A percentile compares a stretch with the other conserved stretches of the same genome.
Conservation (phyloP, 2,329 filamentous ascomycete genomes). For the Ophiostoma ips region DNA sequence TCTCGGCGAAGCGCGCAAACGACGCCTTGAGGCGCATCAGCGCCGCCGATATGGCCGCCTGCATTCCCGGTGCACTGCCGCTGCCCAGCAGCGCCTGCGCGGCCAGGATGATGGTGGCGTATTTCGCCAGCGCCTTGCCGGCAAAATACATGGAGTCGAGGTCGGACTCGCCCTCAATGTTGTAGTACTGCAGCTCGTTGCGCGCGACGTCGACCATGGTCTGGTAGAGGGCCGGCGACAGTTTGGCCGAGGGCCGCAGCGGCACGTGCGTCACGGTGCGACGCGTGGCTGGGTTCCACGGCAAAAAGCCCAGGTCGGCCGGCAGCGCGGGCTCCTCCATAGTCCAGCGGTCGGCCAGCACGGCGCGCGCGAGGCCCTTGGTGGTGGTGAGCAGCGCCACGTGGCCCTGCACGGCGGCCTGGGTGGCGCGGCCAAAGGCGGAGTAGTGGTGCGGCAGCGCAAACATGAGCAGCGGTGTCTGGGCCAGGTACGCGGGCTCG, state of each 20-base stretch:
- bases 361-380: slow-evolving; percentile 64
- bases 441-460: slow-evolving; percentile 74
- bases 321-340: slow-evolving; percentile 63
- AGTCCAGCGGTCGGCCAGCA: slow-evolving; percentile 61
- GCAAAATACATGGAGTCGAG: slow-evolving; percentile 85
- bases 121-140: slow-evolving; percentile 67
- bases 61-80: slow-evolving; percentile 26
- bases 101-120: slow-evolving; percentile 54
- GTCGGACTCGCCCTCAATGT: slow-evolving; percentile 57
- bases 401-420: slow-evolving; percentile 32
- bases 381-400: slow-evolving; percentile 65
- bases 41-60: slow-evolving; percentile 39
- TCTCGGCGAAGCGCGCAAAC: slow-evolving; percentile 51
- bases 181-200: slow-evolving; percentile 48
- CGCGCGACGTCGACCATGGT: slow-evolving; percentile 48
- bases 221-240: slow-evolving; percentile 42
- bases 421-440: slow-evolving; percentile 50
- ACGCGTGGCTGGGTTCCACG: slow-evolving; percentile 48
- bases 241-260: slow-evolving; percentile 16
- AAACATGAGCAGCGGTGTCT: slow-evolving; percentile 61
- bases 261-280: slow-evolving; percentile 19
- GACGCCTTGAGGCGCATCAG: slow-evolving; percentile 49
- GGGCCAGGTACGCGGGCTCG: slow-evolving; percentile 9
- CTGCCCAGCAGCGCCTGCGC: slow-evolving; percentile 50
- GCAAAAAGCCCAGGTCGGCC: slow-evolving; percentile 58